Conservation (phyloP, 2,329 filamentous ascomycete genomes). For the Nemania diffusa region DNA sequence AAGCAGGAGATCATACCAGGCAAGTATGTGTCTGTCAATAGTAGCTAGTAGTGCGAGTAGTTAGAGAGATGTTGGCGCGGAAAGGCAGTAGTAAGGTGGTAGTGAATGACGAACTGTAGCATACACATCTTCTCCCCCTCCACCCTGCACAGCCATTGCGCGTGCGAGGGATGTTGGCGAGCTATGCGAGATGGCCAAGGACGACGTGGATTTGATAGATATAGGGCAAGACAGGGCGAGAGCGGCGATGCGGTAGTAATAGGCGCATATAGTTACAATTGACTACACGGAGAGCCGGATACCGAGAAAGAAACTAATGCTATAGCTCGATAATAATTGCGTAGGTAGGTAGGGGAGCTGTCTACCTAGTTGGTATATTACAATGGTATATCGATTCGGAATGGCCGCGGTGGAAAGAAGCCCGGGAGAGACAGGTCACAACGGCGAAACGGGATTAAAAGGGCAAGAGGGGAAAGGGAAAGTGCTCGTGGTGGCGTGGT, state of each 20-base stretch:
- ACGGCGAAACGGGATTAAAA: background rate
- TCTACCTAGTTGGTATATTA: background rate
- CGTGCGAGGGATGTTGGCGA: background rate
- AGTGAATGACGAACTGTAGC: slow-evolving; percentile 61
- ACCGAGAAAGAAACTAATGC: background rate
- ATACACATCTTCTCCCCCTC: slow-evolving; percentile 61
- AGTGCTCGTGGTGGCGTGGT: slow-evolving; percentile 11
- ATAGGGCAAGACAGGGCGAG: background rate
- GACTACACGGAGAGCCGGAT: background rate
- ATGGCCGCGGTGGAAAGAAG: background rate
- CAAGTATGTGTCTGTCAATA: slow-evolving; percentile 91
- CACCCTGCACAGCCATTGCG: slow-evolving; percentile 45
- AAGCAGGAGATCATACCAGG: slow-evolving; percentile 72
- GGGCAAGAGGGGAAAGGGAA: slow-evolving; percentile 9
- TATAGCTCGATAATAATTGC: background rate
- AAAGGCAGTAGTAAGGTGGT: background rate
- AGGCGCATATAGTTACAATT: background rate
- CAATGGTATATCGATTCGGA: background rate
- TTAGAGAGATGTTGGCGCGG: slow-evolving; percentile 37
- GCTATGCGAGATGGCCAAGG: background rate
- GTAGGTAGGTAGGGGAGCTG: background rate
- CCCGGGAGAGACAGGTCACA: no score
- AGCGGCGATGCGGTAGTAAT: background rate
- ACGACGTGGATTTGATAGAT: background rate
- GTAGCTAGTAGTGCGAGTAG: slow-evolving; percentile 69